These are phyloP conservation scores for Salix viminalis DNA, from an alignment of 345 rosid species.

Conservation along the genomic window DNA sequence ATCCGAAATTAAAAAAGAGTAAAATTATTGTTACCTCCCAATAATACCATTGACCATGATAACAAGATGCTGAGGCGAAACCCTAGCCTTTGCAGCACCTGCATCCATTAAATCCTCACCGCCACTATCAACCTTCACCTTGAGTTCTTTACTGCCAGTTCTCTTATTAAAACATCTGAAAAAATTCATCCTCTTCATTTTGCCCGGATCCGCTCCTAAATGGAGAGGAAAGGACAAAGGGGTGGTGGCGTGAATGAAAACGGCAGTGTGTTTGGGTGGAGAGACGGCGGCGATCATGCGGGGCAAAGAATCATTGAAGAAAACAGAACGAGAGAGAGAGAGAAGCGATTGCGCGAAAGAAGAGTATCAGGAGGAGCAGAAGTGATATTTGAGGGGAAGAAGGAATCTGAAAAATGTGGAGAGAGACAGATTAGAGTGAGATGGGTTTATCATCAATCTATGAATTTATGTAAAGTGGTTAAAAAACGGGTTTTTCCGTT, in stretches of 20 bases:
- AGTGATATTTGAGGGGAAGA: too few species aligned
- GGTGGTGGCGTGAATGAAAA: conserved; percentile 7
- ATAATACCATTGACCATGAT: conserved; percentile 80
- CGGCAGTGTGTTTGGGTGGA: conserved; percentile 17
- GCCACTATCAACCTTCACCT: conserved; percentile 58
- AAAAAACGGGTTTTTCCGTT: too few species aligned
- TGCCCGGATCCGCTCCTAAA: conserved; percentile 8
- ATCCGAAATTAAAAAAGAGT: too few species aligned
- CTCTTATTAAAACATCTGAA: conserved; percentile 48
- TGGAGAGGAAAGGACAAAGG: not conserved
- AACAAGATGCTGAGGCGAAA: conserved; percentile 64
- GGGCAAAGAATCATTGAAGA: conserved; percentile 20
- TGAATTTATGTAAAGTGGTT: too few species aligned
- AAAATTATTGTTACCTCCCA: conserved; percentile 49
- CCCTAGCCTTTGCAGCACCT: conserved; percentile 25
- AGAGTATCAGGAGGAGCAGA: not conserved
- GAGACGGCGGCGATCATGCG: conserved; percentile 45
- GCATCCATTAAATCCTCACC: conserved; percentile 58
- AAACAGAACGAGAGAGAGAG: not conserved
- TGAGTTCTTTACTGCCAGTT: conserved; percentile 17
- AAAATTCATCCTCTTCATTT: conserved; percentile 36
- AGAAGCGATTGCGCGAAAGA: too few species aligned
- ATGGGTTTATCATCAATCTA: too few species aligned
- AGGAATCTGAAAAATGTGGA: not conserved
- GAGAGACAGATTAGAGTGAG: too few species aligned